Percentiles rank a stretch among this genome's conserved stretches.
phyloP scores from a whole-genome alignment of 106 monocot species.

The Gastrodia elata region DNA sequence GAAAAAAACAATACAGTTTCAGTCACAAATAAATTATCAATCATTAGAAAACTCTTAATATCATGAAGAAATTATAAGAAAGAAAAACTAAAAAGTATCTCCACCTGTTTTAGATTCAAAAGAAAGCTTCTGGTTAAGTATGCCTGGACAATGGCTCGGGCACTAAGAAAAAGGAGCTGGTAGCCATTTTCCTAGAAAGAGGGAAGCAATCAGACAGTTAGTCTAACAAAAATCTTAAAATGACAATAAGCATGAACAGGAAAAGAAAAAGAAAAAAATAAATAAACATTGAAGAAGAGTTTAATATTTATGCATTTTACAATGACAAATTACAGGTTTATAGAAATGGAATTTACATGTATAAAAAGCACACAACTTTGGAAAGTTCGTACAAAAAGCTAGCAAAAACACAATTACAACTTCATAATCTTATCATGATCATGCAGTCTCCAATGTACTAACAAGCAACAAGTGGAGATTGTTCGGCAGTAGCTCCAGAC shows the following conservation, averaged over 20 bases:
- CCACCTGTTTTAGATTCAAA: conserved; percentile 92
- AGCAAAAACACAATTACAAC: no score
- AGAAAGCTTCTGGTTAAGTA: conserved; percentile 97
- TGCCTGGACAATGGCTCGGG: conserved; percentile 97
- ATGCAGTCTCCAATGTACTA: no score
- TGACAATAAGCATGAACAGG: background rate
- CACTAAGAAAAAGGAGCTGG: conserved; percentile 92
- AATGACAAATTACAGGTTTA: no score
- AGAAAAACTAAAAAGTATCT: background rate
- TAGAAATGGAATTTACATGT: no score
- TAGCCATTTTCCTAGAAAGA: conserved; percentile 87
- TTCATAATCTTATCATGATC: no score
- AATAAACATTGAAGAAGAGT: no score
- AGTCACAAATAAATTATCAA: background rate
- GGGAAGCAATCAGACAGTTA: background rate
- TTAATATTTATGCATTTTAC: no score
- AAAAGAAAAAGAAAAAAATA: background rate
- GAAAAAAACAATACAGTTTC: background rate
- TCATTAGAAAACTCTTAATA: conserved; percentile 1
- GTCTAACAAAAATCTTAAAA: background rate
- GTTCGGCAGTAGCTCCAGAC: no score
- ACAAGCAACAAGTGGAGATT: no score
- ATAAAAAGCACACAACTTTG: no score
- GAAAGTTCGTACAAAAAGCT: no score
- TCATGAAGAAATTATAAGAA: background rate